Conservation (phyloP, 225 moss, liverwort and hornwort species). For the Polytrichum formosum region DNA sequence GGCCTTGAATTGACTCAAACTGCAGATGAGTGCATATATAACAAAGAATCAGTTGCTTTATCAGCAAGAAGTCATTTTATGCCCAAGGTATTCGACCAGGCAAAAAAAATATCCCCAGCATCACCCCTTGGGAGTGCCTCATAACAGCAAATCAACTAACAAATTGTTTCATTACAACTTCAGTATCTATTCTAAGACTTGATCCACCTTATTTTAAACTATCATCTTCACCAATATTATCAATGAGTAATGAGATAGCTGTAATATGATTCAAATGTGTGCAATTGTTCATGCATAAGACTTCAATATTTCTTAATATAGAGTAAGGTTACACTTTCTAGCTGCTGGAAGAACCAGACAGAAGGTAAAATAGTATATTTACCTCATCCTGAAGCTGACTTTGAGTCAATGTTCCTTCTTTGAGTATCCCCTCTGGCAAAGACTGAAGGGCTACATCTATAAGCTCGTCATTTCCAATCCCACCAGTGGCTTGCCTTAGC, state of each 20-base stretch:
- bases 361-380: conserved; percentile 5
- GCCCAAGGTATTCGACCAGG: background rate
- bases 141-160: background rate
- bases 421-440: conserved; percentile 69
- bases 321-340: too few relatives aligned
- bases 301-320: too few relatives aligned
- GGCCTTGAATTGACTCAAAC: conserved; percentile 72
- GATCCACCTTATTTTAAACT: too few relatives aligned
- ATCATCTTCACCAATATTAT: too few relatives aligned
- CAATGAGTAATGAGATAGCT: too few relatives aligned
- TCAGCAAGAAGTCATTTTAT: background rate
- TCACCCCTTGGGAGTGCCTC: background rate
- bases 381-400: conserved; percentile 75
- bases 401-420: conserved; percentile 68
- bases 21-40: conserved; percentile 18
- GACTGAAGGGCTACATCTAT: conserved; percentile 82
- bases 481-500: conserved; percentile 73
- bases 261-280: too few relatives aligned
- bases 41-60: background rate
- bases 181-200: too few relatives aligned
- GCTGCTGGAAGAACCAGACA: too few relatives aligned
- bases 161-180: background rate
- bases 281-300: too few relatives aligned
- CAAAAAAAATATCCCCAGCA: background rate
- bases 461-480: conserved; percentile 70